phyloP scores from a whole-genome alignment of 768 basidiomycete genomes.

The Pleurotus platypus region DNA sequence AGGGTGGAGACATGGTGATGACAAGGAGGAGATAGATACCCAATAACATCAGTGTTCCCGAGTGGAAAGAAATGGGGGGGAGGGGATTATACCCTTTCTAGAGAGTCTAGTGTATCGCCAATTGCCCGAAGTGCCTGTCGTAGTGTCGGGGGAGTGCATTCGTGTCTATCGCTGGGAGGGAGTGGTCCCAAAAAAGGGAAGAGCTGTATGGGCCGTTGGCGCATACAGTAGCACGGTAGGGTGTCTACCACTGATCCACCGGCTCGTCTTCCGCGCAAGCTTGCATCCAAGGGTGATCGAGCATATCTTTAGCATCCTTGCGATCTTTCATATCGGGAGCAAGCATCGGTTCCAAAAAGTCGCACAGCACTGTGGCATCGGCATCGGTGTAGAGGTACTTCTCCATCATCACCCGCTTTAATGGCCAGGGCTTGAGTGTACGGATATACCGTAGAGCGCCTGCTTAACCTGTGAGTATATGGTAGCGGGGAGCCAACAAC shows the following conservation, averaged over 20 bases:
- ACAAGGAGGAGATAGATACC: slow-evolving; percentile 5
- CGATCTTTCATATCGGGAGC: slow-evolving; percentile 65
- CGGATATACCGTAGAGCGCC: slow-evolving; percentile 72
- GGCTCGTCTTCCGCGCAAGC: slow-evolving; percentile 15
- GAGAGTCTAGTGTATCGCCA: neutral
- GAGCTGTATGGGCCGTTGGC: neutral
- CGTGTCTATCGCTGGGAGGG: neutral
- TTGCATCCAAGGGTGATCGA: slow-evolving; percentile 70
- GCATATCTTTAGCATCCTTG: slow-evolving; percentile 67
- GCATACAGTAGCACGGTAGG: neutral
- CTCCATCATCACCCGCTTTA: slow-evolving; percentile 82
- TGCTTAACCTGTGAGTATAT: slow-evolving; percentile 18
- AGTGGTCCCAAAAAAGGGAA: no score
- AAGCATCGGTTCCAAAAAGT: slow-evolving; percentile 77
- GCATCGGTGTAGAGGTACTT: slow-evolving; percentile 72
- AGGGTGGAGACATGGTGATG: neutral
- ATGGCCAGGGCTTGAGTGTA: slow-evolving; percentile 76
- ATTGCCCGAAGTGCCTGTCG: neutral
- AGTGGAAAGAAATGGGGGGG: neutral
- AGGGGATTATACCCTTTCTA: slow-evolving; percentile 4
- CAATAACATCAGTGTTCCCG: slow-evolving; percentile 8
- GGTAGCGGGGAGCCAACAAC: neutral
- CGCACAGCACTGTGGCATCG: slow-evolving; percentile 57
- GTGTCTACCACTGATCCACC: slow-evolving; percentile 1
- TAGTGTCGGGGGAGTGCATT: neutral